Evolutionary conservation across 371 early-diverging fungal species (phyloP), one percentile per base, ranked within the genome.

Genomic region (Dichotomocladium elegans): DNA sequence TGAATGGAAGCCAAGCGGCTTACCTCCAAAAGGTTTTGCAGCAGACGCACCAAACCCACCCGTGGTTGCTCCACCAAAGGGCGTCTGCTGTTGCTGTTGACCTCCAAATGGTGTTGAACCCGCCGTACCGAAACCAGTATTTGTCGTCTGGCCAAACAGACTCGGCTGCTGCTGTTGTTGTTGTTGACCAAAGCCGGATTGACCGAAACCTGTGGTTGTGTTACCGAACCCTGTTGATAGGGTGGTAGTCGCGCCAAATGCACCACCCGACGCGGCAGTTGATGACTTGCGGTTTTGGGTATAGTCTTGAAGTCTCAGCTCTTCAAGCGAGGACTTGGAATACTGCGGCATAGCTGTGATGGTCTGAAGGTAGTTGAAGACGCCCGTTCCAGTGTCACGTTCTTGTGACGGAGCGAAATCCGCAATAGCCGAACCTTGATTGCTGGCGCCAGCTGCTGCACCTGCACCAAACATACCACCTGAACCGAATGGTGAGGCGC

Each of bases 251-350:
- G 62, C 50, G 9, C 78, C 81, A 60, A 74, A 75, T 12, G 56
- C 57, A 2, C 60, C 53, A 30, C 60, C 55, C 14, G 63, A 60
- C 17, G 66, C 65, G 26, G 62, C 61, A 14, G 55, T 53, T 4
- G 85, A 76, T 12, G 68, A 79, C 58, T 93, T 91, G 54, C 94
- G 90, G 41, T 85, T 85, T 61, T 90, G 85, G 45, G 73, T 65
- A 55, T 97, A 97, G 64, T 97, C 98, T 78, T 92, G 87, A 5
- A 91, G 61, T 28, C 96, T 83, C 43, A 97, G 85, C 70, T 97
- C 97, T 83, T 96, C 95, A 34, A 87, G 79, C 14, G 93, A 94
- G 63, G 72, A 93, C 43, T 79, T 83, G 49, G 80, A 80, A 63
- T 97, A 97, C 27, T 85, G 86, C 11, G 88, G 88, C 95, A 94